Base-by-base conservation (phyloP, 2,329 filamentous ascomycete genomes). In the Sodiomyces alkalinus region DNA sequence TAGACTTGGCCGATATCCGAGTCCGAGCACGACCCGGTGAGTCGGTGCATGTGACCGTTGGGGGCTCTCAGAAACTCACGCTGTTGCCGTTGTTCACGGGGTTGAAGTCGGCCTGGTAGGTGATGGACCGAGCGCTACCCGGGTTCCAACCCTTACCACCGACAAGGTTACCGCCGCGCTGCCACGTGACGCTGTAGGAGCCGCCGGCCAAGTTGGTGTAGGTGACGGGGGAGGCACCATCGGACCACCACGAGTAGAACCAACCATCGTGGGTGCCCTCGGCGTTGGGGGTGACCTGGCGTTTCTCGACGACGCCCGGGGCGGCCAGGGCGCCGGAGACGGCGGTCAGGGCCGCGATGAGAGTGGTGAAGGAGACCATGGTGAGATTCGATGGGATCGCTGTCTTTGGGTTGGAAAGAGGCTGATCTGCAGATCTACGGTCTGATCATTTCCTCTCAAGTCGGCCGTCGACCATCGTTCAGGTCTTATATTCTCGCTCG, bases 71-170 rank as follows among this genome's bases (percentile, higher is more conserved):
- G n/a, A n/a, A n/a, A 25, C 22, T 25, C 12, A 25, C 22, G 14
- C 22, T 25, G 22, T 25, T 25, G 14, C 22, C 14, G 22, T 25
- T 25, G 9, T 25, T 25, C 1, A 16, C 17, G 5, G 22, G 22
- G 9, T 25, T 11, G 14, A 46, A 19, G 12, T 7, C 9, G 5
- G 25, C 17, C 5, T 39, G 19, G 17, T 27, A 27, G 17, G 17
- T 9, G 16, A 18, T 27, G 33, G 54, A 69, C 62, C 61, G 52
- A 12, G 53, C 47, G 33, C 45, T 51, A 29, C 66, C 67, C 11
- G 64, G 58, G 31, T 59, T 59, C 65, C 67, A 72, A 19, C 68
- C 68, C 47, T 70, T 72, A 17, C 68, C 68, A 32, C 53, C 63
- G 18, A 68, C 64, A 24, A 68, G 61, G 52, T 70, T 66, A 17